Evolutionary conservation across 352 stramenopile genomes (phyloP), one percentile per base, ranked within the genome.

Genomic region (Globisporangium sylvaticum): DNA sequence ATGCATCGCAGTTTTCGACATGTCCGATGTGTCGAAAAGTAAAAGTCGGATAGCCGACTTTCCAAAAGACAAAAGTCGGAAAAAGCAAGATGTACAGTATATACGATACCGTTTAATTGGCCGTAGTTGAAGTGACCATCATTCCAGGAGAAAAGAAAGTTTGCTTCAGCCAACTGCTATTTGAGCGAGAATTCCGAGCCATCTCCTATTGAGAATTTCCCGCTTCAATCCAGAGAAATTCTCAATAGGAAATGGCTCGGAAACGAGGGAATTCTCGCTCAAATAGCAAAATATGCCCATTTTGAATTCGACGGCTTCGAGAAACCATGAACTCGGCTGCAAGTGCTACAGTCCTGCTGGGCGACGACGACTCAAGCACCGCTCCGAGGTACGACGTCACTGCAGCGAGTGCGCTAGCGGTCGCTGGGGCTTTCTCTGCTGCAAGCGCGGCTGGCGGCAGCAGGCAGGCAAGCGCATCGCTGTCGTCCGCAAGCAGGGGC

Each of bases 351-450:
- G 63, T 62, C n/a, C 12, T 62, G 58, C 58, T 70, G 32, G 22
- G 27, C 59, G 58, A 70, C 15, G 34, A 57, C 48, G 32, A 62
- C 22, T 4, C 58, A 2, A 46, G 48, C 18, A 18, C 25, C 5
- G 27, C 39, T 22, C 50, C 65, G 0, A 48, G 65, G 31, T 70
- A 66, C 27, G 65, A 70, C 2, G 59, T 66, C 48, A 70, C 65
- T 10, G 52, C 65, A 34, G 8, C 46, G 29, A 70, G 59, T 12
- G 65, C 57, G 12, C 8, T 58, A 8, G n/a, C 14, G 4, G 20
- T 25, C 3, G 58, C 50, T 14, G 31, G 29, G 22, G 20, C 27
- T 14, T 39, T 69, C 46, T 50, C 58, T 27, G 25, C n/a, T 32
- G 25, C 7, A 24, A 25, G 56, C 10, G 15, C 52, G 22, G 12